Percentiles rank a stretch among this genome's conserved stretches.
phyloP scores from a whole-genome alignment of 2,329 filamentous ascomycete genomes.

The Penicillium polonicum region DNA sequence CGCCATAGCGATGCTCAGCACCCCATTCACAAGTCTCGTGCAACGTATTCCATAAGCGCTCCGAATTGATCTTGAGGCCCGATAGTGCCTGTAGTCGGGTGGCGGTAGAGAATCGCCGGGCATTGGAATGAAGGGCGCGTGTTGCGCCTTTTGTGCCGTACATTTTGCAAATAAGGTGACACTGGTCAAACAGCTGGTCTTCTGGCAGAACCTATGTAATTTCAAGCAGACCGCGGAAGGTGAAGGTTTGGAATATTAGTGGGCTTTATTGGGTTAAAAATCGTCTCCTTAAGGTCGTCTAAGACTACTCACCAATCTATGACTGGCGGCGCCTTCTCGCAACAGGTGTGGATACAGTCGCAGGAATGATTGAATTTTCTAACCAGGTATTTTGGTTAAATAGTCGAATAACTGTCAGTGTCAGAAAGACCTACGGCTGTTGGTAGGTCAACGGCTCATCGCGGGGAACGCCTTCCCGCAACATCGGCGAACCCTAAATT shows the following conservation, averaged over 20 bases:
- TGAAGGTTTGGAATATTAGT: neutral
- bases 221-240: neutral
- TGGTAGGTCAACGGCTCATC: neutral
- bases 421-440: neutral
- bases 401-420: neutral
- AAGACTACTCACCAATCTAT: neutral
- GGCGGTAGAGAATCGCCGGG: constrained; percentile 14
- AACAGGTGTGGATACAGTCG: neutral
- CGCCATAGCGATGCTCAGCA: constrained; percentile 28
- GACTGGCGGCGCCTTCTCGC: constrained; percentile 1
- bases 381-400: neutral
- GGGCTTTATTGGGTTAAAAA: neutral
- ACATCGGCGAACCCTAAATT: constrained; percentile 15
- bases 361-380: neutral
- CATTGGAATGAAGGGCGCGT: constrained; percentile 11
- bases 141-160: constrained; percentile 3
- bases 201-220: neutral
- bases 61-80: constrained; percentile 29
- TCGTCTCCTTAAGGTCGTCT: neutral
- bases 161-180: constrained; percentile 7
- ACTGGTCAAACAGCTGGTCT: neutral
- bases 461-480: constrained; percentile 18
- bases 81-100: constrained; percentile 16
- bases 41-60: constrained; percentile 31
- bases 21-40: constrained; percentile 37